These are phyloP conservation scores for Ogataea degrootiae DNA, from an alignment of 805 yeast genomes.

Conservation along the genomic window DNA sequence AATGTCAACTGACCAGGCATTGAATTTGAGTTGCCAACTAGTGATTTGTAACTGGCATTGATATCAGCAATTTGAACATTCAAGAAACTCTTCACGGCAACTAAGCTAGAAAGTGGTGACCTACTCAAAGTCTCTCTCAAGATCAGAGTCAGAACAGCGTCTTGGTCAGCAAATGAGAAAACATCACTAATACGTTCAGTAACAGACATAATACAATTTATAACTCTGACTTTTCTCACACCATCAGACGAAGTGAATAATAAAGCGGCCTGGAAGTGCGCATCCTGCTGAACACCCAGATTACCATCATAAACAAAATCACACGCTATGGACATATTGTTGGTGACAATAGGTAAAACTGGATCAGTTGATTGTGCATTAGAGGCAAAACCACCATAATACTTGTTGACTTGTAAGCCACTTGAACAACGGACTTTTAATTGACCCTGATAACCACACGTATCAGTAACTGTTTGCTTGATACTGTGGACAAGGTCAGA, in stretches of 20 bases:
- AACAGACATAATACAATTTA: conserved; percentile 77
- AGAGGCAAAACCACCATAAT: conserved; percentile 57
- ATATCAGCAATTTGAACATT: conserved; percentile 45
- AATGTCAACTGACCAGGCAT: conserved; percentile 64
- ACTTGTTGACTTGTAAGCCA: conserved; percentile 76
- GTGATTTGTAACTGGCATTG: conserved; percentile 52
- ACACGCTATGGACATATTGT: conserved; percentile 64
- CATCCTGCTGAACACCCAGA: conserved; percentile 64
- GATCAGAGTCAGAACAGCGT: conserved; percentile 50
- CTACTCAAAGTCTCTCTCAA: conserved; percentile 43
- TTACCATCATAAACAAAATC: conserved; percentile 75
- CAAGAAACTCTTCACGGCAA: conserved; percentile 28
- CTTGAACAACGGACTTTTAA: conserved; percentile 81
- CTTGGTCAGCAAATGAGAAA: conserved; percentile 77
- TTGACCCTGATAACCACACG: conserved; percentile 73
- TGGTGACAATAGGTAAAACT: conserved; percentile 56
- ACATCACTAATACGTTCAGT: conserved; percentile 69
- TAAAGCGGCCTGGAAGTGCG: conserved; percentile 87
- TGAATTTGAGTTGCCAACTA: conserved; percentile 38
- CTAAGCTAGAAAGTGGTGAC: conserved; percentile 35
- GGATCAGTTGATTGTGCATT: conserved; percentile 51
- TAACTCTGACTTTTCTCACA: conserved; percentile 76
- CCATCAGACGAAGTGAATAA: conserved; percentile 80
- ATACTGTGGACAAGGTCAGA: conserved; percentile 54
- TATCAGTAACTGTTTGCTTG: conserved; percentile 43